phyloP scores from a whole-genome alignment of 306 rosid species.

The Canavalia ensiformis region DNA sequence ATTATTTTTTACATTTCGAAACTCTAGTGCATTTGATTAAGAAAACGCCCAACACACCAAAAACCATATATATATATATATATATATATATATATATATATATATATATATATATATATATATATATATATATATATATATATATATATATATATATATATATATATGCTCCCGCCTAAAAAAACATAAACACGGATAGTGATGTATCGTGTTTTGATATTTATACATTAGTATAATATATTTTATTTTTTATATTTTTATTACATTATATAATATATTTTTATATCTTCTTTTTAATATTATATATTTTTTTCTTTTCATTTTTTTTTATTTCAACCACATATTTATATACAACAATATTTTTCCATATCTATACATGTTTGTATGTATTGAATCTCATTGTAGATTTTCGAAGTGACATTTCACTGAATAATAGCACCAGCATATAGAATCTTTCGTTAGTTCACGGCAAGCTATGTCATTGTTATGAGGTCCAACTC shows the following conservation, averaged over 20 bases:
- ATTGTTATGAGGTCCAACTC: slow-evolving; percentile 1
- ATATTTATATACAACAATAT: too few species aligned
- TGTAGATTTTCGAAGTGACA: slow-evolving; percentile 11
- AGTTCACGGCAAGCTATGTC: slow-evolving; percentile 28
- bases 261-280: too few species aligned
- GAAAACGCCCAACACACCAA: background rate
- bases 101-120: background rate
- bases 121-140: background rate
- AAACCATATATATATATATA: background rate
- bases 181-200: background rate
- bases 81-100: background rate
- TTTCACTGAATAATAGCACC: slow-evolving; percentile 1
- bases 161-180: too few species aligned
- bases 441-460: background rate
- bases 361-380: background rate
- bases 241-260: too few species aligned
- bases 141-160: background rate
- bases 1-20: background rate
- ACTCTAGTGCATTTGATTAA: background rate
- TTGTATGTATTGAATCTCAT: background rate
- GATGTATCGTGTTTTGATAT: too few species aligned
- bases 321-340: too few species aligned
- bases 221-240: too few species aligned
- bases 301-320: too few species aligned
- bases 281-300: too few species aligned